Evolutionary conservation across 192 early-diverging fungal genomes (phyloP), one percentile per base, ranked within the genome.

Genomic region (Funneliformis mosseae): DNA sequence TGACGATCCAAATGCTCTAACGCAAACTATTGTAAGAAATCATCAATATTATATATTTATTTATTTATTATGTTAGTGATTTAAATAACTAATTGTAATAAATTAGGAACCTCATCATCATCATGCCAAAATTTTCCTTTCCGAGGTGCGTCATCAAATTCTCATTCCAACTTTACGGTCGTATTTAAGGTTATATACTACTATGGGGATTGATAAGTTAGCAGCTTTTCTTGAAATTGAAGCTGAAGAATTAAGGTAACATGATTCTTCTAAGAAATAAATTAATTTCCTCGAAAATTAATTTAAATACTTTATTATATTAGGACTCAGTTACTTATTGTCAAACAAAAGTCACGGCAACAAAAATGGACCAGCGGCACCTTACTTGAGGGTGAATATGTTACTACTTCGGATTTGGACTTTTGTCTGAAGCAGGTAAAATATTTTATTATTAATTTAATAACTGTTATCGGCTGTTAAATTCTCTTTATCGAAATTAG

Each of bases 171-270:
- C 95, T 23, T 88, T 99, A 72, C 87, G 97, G 14, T 97, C 96
- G 39, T 98, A 95, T 92, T 87, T 99, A 69, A 97, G 97, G 89
- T 88, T 99, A 66, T 99, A 99, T 89, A 97, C 95, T 4, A 94
- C 95, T 45, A 93, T 99, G 91, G 91, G 90, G 16, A 90, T 96
- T 50, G 93, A 94, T 74, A 96, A 97, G 81, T 87, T 98, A 76
- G 93, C 96, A 11, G 88, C 91, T 41, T 96, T 97, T 85, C 81
- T 98, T 67, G 96, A 97, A 46, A 89, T 93, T 80, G 91, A 92
- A n/a, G 87, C 94, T 10, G 92, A 93, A 38, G 93, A 96, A 82
- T 88, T 96, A 39, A 91, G 76, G 76, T 77, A 45, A 18, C 21
- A 43, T 7, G 12, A 72, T 27, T 72, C 5, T 27, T 16, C 18